Evolutionary conservation across 352 stramenopile genomes (phyloP).

Genomic region (Elongisporangium prolatum): DNA sequence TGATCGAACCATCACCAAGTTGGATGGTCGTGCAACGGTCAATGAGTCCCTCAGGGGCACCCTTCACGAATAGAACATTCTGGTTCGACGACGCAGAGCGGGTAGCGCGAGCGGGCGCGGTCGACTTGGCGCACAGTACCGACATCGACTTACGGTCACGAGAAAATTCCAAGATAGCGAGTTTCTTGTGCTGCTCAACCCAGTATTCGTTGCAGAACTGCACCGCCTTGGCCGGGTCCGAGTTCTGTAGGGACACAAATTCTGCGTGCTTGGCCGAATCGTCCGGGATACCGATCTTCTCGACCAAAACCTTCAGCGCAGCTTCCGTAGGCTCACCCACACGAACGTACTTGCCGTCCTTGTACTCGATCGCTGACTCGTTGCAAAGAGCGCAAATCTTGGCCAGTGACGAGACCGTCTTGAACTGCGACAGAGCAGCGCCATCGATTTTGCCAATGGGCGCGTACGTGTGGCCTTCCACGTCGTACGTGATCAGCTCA

Average conservation of each 20-base stretch:
- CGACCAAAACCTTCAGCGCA: constrained; percentile 92
- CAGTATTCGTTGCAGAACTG: constrained; percentile 85
- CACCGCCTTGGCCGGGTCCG: constrained; percentile 64
- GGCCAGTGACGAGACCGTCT: constrained; percentile 80
- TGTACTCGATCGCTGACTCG: constrained; percentile 91
- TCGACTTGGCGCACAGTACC: constrained; percentile 82
- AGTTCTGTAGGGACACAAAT: constrained; percentile 45
- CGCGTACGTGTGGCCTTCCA: constrained; percentile 94
- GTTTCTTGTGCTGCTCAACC: constrained; percentile 80
- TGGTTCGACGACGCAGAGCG: constrained; percentile 58
- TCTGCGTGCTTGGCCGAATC: constrained; percentile 61
- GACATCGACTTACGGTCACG: constrained; percentile 98
- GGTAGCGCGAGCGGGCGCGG: constrained; percentile 33
- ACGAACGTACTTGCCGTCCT: constrained; percentile 83
- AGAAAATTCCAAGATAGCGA: constrained; percentile 95
- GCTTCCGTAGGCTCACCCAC: constrained; percentile 97
- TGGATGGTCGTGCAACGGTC: constrained; percentile 94
- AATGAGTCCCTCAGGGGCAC: constrained; percentile 96
- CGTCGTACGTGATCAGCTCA: constrained; percentile 85
- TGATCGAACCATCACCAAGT: constrained; percentile 88
- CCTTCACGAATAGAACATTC: constrained; percentile 98
- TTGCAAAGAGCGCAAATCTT: constrained; percentile 96
- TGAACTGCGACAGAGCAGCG: constrained; percentile 47
- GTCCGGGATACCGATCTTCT: constrained; percentile 91
- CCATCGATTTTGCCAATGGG: constrained; percentile 73